Base-by-base conservation (phyloP, 2,329 filamentous ascomycete species). In the Emmonsiellopsis sp. region DNA sequence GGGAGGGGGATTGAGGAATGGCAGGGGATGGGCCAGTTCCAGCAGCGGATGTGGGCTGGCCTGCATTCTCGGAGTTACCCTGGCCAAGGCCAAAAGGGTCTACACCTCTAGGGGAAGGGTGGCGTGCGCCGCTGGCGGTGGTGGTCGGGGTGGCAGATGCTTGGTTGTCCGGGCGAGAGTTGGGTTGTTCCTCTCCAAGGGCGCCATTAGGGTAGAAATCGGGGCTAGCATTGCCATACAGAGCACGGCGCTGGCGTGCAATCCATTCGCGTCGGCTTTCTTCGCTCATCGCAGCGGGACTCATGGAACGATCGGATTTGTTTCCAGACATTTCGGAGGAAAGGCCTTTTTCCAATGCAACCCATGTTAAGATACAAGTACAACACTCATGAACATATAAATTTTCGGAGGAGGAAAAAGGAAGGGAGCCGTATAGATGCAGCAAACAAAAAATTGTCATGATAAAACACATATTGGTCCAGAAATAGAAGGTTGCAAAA, bases 231-330 rank as follows among this genome's bases (percentile, higher is more conserved):
- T 82, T 89, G 68, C 90, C 89, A 72, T 97, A 98, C 61, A 98
- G 76, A 60, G 92, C 91, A 72, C 86, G 91, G 73, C 94, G 90
- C 75, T 97, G 93, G 67, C 92, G 91, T 63, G 91, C 88, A 72
- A 97, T 95, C 70, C 97, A 80, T 64, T 97, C 92, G 64, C 92
- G 89, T 64, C 92, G 92, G 67, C 95, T 91, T 65, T 96, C 91
- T 76, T 97, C 93, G 68, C 86, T 94, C 86, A 95, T 87, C 63
- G 85, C 80, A 69, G 82, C 84, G 52, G 89, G 89, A 75, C 88
- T 93, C 75, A 90, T 81, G 64, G 88, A 85, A 69, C 89, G 87
- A 67, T 93, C 89, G 68, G 86, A 85, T 78, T 96, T 96, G 78
- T 79, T 83, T 66, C 74, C 75, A 70, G 83, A 82, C 71, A 85